These are phyloP conservation scores for Mucor indicus DNA, from an alignment of 371 early-diverging fungal species.

Conservation along the genomic window DNA sequence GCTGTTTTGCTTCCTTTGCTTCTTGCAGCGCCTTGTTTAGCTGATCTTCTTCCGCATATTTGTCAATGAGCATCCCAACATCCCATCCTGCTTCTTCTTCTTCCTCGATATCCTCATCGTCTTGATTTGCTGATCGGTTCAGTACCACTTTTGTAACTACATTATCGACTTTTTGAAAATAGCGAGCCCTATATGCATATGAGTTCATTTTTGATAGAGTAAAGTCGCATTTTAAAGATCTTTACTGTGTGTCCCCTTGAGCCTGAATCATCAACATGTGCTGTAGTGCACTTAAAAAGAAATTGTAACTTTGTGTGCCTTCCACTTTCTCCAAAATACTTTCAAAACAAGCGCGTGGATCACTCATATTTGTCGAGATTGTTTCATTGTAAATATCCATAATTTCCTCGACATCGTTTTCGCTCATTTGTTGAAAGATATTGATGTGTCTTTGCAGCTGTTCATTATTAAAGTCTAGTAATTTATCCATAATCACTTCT, in stretches of 20 bases:
- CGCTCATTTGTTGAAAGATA: conserved; percentile 73
- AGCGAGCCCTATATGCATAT: conserved; percentile 49
- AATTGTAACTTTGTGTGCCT: conserved; percentile 73
- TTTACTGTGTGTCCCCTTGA: conserved; percentile 51
- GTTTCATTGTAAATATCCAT: conserved; percentile 76
- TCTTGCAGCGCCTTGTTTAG: conserved; percentile 66
- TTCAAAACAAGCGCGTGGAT: conserved; percentile 79
- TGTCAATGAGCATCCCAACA: conserved; percentile 71
- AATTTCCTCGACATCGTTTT: conserved; percentile 76
- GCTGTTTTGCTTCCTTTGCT: conserved; percentile 57
- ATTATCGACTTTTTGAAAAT: conserved; percentile 78
- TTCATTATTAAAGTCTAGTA: conserved; percentile 58
- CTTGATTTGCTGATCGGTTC: conserved; percentile 62
- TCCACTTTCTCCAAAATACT: conserved; percentile 69
- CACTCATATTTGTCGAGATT: conserved; percentile 74
- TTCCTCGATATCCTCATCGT: conserved; percentile 52
- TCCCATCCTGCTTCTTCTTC: conserved; percentile 53
- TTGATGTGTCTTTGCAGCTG: conserved; percentile 72
- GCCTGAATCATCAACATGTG: conserved; percentile 77
- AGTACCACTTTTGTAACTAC: conserved; percentile 80
- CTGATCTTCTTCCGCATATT: conserved; percentile 81
- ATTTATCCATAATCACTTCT: conserved; percentile 69
- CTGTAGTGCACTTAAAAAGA: conserved; percentile 75
- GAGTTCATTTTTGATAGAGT: too few relatives aligned
- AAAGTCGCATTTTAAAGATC: too few relatives aligned